phyloP scores from a whole-genome alignment of 2,329 filamentous ascomycete genomes.

The Trichoderma sp. region DNA sequence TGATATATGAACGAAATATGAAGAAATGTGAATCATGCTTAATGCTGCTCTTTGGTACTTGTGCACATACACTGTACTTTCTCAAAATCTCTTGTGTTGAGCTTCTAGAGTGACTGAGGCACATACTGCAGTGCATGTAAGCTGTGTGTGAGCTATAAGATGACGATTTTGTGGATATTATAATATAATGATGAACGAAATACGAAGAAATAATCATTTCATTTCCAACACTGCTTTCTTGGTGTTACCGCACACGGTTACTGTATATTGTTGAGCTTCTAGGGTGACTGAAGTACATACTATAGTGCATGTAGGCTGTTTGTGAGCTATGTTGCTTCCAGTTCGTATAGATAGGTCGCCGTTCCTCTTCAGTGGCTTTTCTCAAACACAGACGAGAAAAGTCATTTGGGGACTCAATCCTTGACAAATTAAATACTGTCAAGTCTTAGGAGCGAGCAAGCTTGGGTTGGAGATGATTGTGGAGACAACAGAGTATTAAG shows the following conservation, averaged over 20 bases:
- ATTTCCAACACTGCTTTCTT: no score
- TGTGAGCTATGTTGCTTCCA: background rate
- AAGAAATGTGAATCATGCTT: background rate
- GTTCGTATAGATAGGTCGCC: background rate
- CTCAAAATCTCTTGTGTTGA: background rate
- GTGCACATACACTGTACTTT: background rate
- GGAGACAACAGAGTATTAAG: constrained; percentile 5
- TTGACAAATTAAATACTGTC: background rate
- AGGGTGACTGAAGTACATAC: no score
- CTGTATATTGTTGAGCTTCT: no score
- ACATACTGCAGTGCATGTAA: background rate
- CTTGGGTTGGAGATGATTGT: background rate
- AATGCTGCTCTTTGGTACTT: background rate
- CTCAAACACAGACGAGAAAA: background rate
- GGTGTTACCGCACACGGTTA: no score
- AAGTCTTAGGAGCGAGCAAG: background rate
- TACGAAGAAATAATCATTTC: no score
- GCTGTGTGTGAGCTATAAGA: no score
- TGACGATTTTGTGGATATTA: no score
- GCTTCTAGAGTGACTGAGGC: background rate
- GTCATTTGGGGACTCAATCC: background rate
- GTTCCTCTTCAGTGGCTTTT: background rate
- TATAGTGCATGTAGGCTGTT: no score
- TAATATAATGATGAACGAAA: no score
- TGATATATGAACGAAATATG: background rate